Base-by-base conservation (phyloP, 192 early-diverging fungal genomes). In the Backusella morwellensis region DNA sequence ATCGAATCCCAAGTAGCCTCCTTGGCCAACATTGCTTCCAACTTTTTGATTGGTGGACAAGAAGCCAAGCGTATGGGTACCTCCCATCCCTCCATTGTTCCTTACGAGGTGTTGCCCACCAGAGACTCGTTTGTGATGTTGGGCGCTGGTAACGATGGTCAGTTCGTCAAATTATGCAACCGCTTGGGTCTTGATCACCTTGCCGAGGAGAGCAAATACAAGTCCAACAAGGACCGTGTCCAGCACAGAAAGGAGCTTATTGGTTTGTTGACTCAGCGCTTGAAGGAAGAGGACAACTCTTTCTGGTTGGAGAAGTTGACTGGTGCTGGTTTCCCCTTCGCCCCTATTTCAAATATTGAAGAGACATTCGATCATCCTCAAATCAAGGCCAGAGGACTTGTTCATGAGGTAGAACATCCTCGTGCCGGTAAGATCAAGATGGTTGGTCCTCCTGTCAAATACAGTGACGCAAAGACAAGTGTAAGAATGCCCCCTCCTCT, bases 31-130 rank as follows among this genome's bases (percentile, higher is more conserved):
- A 96, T 99, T 72, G 97, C 85, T 1, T 90, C 91, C 47, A 95
- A 89, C 75, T 97, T 94, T 77, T 83, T 99, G 70, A 92, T 97
- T 35, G 94, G 93, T 44, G 90, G 90, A 2, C 67, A 87, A 75
- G 95, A 98, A 81, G 95, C 92, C 1, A 82, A 84, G 47, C 87
- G 97, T 21, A 92, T 92, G 92, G 97, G 96, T 38, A 97, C 96
- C 0, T 82, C 90, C 9, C 97, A 99, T 78, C 88, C 93, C 6
- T 92, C 95, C 1, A 97, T 99, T 63, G 97, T 96, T 11, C 97
- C 97, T 12, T 99, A 99, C 83, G 92, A 96, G 76, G 91, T 91
- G 17, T 91, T 97, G 75, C 87, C 86, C 0, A 97, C 93, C 9
- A 84, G 72, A 15, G 93, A 97, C 81, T 92, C 92, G 5, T 85